Evolutionary conservation across 805 yeast species (phyloP).

Genomic region (Teunomyces aglyptinius): DNA sequence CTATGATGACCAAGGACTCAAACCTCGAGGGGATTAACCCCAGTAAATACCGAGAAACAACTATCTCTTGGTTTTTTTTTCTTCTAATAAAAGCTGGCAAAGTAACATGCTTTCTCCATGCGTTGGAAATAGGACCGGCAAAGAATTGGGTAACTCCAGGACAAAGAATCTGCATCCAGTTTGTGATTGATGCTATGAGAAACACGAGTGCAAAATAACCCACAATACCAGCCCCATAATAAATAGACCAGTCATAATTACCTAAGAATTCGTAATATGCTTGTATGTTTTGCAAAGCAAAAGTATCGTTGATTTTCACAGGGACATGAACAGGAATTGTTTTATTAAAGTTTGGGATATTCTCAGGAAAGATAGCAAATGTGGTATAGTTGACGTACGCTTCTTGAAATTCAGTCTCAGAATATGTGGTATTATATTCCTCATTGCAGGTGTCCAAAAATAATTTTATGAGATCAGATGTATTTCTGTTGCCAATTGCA

Average conservation of each 20-base stretch:
- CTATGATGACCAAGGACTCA: slow-evolving; percentile 26
- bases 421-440: slow-evolving; percentile 14
- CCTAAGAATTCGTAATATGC: slow-evolving; percentile 17
- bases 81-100: slow-evolving; percentile 15
- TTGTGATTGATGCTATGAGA: slow-evolving; percentile 26
- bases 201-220: slow-evolving; percentile 36
- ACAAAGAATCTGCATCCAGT: slow-evolving; percentile 22
- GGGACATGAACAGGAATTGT: slow-evolving; percentile 14
- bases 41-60: slow-evolving; percentile 14
- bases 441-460: not conserved
- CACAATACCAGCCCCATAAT: slow-evolving; percentile 16
- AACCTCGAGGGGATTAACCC: slow-evolving; percentile 33
- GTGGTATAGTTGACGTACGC: not conserved
- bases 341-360: slow-evolving; percentile 1
- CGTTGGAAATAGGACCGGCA: slow-evolving; percentile 16
- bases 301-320: slow-evolving; percentile 16
- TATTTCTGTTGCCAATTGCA: not conserved
- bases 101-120: slow-evolving; percentile 16
- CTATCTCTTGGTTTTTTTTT: slow-evolving; percentile 1
- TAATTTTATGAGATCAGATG: not conserved
- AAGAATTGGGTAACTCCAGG: slow-evolving; percentile 17
- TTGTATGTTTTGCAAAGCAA: slow-evolving; percentile 8
- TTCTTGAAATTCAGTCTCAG: slow-evolving; percentile 13
- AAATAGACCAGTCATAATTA: slow-evolving; percentile 22
- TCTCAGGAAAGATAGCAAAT: not conserved